A percentile compares a stretch with the other conserved stretches of the same genome.
These are phyloP conservation scores for Fragilariopsis cylindrus DNA, from an alignment of 108 stramenopile genomes.

Conservation along the genomic window DNA sequence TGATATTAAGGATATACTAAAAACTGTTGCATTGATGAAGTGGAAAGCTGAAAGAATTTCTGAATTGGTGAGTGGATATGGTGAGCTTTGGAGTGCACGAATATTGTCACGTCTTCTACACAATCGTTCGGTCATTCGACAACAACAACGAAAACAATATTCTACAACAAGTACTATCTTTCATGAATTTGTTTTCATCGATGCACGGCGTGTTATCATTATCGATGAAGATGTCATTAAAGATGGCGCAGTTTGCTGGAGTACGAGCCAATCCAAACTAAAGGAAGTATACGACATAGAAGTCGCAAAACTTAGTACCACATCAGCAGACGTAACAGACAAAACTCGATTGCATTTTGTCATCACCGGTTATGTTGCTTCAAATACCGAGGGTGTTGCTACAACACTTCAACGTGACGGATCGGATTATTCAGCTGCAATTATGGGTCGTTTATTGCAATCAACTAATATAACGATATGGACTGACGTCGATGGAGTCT, in stretches of 20 bases:
- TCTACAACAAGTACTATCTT: neutral
- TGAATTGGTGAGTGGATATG: constrained; percentile 80
- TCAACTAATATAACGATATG: constrained; percentile 79
- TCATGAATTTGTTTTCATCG: constrained; percentile 62
- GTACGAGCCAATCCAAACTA: constrained; percentile 47
- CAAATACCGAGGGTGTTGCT: constrained; percentile 82
- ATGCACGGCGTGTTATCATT: constrained; percentile 81
- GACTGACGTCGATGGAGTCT: constrained; percentile 83
- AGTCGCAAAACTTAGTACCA: constrained; percentile 13
- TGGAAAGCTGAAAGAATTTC: constrained; percentile 64
- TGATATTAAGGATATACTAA: constrained; percentile 77
- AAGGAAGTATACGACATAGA: constrained; percentile 43
- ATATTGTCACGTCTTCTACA: constrained; percentile 57
- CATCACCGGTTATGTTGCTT: constrained; percentile 91
- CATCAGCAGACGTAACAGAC: neutral
- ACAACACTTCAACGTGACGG: constrained; percentile 89
- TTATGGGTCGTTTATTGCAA: constrained; percentile 81
- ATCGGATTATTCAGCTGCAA: constrained; percentile 86
- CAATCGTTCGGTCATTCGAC: constrained; percentile 21
- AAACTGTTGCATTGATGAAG: constrained; percentile 83
- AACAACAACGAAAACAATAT: neutral
- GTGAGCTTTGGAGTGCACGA: constrained; percentile 87
- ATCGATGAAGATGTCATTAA: constrained; percentile 73
- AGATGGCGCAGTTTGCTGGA: constrained; percentile 69
- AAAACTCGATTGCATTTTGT: constrained; percentile 57